A percentile compares a stretch with the other conserved stretches of the same genome.
phyloP scores from a whole-genome alignment of 1,284 basidiomycete species.

The Chondrostereum purpureum region DNA sequence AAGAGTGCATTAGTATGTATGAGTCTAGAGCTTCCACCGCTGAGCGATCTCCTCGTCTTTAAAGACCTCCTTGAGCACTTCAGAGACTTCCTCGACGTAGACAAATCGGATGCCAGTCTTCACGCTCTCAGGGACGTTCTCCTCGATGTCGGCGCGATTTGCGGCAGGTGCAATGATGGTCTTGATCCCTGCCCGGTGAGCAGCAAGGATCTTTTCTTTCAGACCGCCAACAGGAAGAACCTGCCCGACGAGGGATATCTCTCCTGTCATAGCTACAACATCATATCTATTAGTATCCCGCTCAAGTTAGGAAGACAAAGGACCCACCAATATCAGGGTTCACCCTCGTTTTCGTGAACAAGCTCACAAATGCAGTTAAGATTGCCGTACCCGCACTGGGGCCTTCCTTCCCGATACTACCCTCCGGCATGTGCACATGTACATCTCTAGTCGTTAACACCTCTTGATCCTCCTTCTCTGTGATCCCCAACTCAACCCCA shows the following conservation, averaged over 20 bases:
- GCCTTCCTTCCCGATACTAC: conserved; percentile 96
- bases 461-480: conserved; percentile 60
- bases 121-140: conserved; percentile 91
- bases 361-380: conserved; percentile 82
- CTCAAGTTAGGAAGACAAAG: conserved; percentile 3
- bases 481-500: conserved; percentile 85
- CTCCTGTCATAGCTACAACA: conserved; percentile 86
- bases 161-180: conserved; percentile 84
- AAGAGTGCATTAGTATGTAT: too few species aligned
- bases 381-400: conserved; percentile 96
- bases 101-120: conserved; percentile 74
- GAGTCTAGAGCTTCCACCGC: neutral
- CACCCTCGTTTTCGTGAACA: conserved; percentile 81
- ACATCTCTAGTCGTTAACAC: conserved; percentile 83
- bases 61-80: neutral
- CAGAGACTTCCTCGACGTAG: neutral
- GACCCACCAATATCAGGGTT: conserved; percentile 79
- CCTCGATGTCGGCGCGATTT: conserved; percentile 88
- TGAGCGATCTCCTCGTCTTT: neutral
- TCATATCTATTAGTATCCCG: conserved; percentile 6
- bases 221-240: conserved; percentile 90
- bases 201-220: conserved; percentile 94
- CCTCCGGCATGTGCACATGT: conserved; percentile 95
- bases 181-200: conserved; percentile 90
- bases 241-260: conserved; percentile 88